A percentile compares a stretch with the other conserved stretches of the same genome.
Evolutionary conservation across 2,329 filamentous ascomycete species (phyloP).

Genomic region (Dactylellina drechsleri): DNA sequence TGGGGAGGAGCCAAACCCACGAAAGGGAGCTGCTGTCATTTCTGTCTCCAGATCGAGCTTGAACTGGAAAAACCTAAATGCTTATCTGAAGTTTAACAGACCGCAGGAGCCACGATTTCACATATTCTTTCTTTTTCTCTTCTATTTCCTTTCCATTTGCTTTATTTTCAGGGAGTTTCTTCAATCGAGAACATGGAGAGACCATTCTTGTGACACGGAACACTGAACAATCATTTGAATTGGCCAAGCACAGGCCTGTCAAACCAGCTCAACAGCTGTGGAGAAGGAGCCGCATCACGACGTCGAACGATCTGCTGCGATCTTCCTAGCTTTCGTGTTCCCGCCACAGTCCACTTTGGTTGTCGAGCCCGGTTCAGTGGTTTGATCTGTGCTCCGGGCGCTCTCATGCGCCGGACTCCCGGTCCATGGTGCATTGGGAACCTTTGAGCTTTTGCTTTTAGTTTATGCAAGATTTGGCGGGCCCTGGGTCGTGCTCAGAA

Average conservation of each 20-base stretch:
- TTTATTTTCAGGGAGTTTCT: too few species aligned
- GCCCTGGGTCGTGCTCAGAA: conserved; percentile 41
- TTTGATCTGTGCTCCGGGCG: conserved; percentile 16
- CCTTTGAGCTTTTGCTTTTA: conserved; percentile 31
- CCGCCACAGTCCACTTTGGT: neutral
- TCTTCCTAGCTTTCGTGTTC: neutral
- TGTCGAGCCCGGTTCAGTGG: neutral
- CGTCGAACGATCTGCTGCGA: too few species aligned
- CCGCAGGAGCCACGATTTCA: neutral
- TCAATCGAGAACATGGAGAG: too few species aligned
- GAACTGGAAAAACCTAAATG: conserved; percentile 39
- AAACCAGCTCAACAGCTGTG: too few species aligned
- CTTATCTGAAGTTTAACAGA: neutral
- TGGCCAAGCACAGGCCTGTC: too few species aligned
- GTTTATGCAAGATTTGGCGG: conserved; percentile 45
- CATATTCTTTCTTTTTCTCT: too few species aligned
- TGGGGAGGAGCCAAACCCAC: conserved; percentile 21
- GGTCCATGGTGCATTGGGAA: conserved; percentile 20
- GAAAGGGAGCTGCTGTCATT: conserved; percentile 29
- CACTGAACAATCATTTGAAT: too few species aligned
- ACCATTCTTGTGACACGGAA: too few species aligned
- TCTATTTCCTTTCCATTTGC: too few species aligned
- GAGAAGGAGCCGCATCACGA: too few species aligned
- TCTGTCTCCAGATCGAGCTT: conserved; percentile 23
- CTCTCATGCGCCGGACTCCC: conserved; percentile 13